Conservation (phyloP, 371 early-diverging fungal genomes). For the Syncephalis fuscata region DNA sequence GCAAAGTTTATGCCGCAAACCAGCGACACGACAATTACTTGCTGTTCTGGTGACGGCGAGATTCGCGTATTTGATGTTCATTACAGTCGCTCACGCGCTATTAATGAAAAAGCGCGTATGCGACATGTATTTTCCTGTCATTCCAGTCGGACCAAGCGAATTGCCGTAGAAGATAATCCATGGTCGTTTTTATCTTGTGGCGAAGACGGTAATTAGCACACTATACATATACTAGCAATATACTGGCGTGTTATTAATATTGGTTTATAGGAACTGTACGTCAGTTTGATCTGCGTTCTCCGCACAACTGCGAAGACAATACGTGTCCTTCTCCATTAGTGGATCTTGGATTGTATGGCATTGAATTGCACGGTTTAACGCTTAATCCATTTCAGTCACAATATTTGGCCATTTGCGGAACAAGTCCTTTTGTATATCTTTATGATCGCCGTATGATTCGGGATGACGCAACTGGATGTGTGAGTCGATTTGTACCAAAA, state of each 20-base stretch:
- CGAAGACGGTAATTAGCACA: slow-evolving; percentile 30
- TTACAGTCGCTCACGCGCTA: slow-evolving; percentile 4
- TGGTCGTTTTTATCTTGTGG: slow-evolving; percentile 38
- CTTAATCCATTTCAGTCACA: slow-evolving; percentile 24
- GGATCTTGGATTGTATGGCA: slow-evolving; percentile 22
- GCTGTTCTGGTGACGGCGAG: slow-evolving; percentile 48
- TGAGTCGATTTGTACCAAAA: too few species aligned
- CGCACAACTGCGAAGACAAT: slow-evolving; percentile 15
- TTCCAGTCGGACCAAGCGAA: slow-evolving; percentile 19
- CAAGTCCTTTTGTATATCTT: slow-evolving; percentile 30
- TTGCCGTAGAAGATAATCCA: slow-evolving; percentile 25
- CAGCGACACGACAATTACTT: slow-evolving; percentile 35
- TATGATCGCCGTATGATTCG: slow-evolving; percentile 38
- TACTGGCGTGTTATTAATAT: neutral
- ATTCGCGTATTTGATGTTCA: slow-evolving; percentile 43
- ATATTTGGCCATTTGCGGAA: slow-evolving; percentile 42
- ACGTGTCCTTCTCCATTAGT: slow-evolving; percentile 24
- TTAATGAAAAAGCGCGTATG: slow-evolving; percentile 6
- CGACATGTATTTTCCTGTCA: slow-evolving; percentile 12
- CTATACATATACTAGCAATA: too few species aligned
- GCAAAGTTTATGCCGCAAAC: slow-evolving; percentile 50
- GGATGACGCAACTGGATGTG: too few species aligned
- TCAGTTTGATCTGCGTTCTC: slow-evolving; percentile 38
- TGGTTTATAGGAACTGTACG: slow-evolving; percentile 26
- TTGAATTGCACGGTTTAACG: slow-evolving; percentile 32